Conservation (phyloP, 1,284 basidiomycete species). For the Wallemia hederae region DNA sequence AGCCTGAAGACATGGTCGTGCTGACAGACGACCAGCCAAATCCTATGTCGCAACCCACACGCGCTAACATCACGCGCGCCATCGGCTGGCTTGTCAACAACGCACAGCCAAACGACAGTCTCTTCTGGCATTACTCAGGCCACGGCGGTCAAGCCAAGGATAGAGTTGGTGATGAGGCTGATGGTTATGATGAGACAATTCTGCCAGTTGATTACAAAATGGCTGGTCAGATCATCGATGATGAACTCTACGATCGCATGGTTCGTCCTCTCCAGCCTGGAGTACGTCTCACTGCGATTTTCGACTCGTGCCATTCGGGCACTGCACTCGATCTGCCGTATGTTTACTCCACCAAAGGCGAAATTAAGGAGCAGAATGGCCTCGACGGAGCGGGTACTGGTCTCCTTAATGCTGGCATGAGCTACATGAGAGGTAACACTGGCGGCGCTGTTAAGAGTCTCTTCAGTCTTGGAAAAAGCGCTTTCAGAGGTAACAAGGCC, state of each 20-base stretch:
- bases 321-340: constrained; percentile 15
- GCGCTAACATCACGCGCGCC: constrained; percentile 12
- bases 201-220: constrained; percentile 14
- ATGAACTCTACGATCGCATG: constrained; percentile 13
- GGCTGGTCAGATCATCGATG: constrained; percentile 14
- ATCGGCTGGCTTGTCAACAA: constrained; percentile 15
- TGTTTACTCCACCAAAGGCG: constrained; percentile 14
- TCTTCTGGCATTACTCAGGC: constrained; percentile 12
- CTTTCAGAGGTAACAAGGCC: constrained; percentile 11
- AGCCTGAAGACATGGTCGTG: constrained; percentile 15
- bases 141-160: constrained; percentile 15
- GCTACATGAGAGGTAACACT: constrained; percentile 6
- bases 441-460: not conserved
- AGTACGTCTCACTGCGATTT: constrained; percentile 11
- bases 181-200: constrained; percentile 15
- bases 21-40: constrained; percentile 12
- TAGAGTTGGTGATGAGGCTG: constrained; percentile 13
- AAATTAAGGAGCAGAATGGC: constrained; percentile 14
- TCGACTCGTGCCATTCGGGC: constrained; percentile 14
- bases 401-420: constrained; percentile 12
- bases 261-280: constrained; percentile 13
- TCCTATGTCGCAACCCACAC: constrained; percentile 12
- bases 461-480: constrained; percentile 5
- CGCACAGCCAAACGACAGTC: constrained; percentile 12
- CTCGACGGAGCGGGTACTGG: constrained; percentile 13